Evolutionary conservation across 2,329 filamentous ascomycete genomes (phyloP).

Genomic region (Penicillium concentricum): DNA sequence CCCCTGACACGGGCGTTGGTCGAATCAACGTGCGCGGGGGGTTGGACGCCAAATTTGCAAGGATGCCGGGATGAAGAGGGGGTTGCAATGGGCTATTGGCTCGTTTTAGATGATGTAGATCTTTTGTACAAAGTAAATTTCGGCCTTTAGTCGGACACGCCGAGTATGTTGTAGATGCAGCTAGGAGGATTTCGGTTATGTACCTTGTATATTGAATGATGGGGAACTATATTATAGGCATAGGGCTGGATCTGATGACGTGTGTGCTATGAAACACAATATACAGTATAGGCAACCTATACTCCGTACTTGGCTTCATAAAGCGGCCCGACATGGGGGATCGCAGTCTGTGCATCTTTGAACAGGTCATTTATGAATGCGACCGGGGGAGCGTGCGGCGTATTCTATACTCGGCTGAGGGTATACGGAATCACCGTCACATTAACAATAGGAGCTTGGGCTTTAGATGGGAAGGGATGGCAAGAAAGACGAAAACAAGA

Average conservation of each 20-base stretch:
- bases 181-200: neutral
- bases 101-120: constrained; percentile 9
- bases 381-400: neutral
- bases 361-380: neutral
- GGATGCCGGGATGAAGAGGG: constrained; percentile 1
- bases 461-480: neutral
- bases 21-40: constrained; percentile 1
- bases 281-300: too few relatives aligned
- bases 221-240: too few relatives aligned
- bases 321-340: neutral
- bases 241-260: neutral
- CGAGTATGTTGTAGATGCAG: neutral
- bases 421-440: neutral
- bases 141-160: neutral
- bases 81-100: neutral
- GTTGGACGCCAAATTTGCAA: constrained; percentile 6
- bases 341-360: neutral
- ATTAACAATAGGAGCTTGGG: neutral
- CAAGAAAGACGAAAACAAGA: neutral
- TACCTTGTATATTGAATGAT: neutral
- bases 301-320: neutral
- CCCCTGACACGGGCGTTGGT: neutral
- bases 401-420: neutral
- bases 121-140: neutral
- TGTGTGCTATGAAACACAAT: neutral